Base-by-base conservation (phyloP, 106 monocot genomes). In the Dendrobium huoshanense region DNA sequence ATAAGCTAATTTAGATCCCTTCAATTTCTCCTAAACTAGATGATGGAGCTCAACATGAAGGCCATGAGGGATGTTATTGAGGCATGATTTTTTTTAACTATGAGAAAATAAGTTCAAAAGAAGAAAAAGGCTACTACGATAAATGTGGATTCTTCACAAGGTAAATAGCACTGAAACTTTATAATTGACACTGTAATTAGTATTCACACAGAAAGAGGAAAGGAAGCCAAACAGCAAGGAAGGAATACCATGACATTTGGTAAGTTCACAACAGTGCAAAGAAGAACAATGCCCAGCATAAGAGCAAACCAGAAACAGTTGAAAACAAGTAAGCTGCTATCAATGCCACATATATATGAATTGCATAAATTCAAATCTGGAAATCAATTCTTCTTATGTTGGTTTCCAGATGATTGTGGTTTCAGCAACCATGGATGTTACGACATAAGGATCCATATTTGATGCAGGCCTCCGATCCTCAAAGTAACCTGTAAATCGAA, bases 401-500 rank as follows among this genome's bases (percentile, higher is more conserved):
- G 75, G 41, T 29, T 81, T 81, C 81, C 74, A 81, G 42, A 75
- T 55, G 70, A 75, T 81, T 68, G 81, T 81, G 42, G 81, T 75
- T 40, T 81, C 81, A 41, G 73, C 81, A 58, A 81, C 59, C 81
- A 75, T 81, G 37, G 81, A 81, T 4, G 81, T 81, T 7, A 81
- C 81, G 3, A 75, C 25, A 20, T 81, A 81, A 25, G 81, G 81
- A 81, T 81, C 81, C 81, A 81, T 81, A 72, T 81, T 75, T 6
- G 81, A 81, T 42, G 81, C 81, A 10, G 81, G 81, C 56, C 81
- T 73, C 20, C 81, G 73, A 27, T 81, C 81, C 58, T 81, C 81
- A 31, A 75, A 81, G 42, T 81, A 81, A 15, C 81, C 81, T 81
- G 58, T 4, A 37, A 24, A 41, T 44, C 43, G 2, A 17, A 70